These are phyloP conservation scores for Fusarium subtropicale DNA, from an alignment of 2,329 filamentous ascomycete genomes.

Conservation along the genomic window DNA sequence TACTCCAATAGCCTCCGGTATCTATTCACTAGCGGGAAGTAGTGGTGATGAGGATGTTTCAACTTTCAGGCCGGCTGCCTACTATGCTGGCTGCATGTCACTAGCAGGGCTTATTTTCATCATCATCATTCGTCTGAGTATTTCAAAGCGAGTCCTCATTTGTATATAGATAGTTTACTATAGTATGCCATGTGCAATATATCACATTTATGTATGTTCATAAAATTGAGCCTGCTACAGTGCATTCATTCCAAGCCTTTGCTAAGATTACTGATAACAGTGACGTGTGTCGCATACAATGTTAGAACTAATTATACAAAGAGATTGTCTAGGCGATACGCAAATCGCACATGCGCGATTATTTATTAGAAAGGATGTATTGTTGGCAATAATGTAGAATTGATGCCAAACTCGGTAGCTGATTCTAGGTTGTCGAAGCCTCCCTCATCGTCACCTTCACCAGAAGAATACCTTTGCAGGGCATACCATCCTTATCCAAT, in stretches of 20 bases:
- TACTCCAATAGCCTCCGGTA: constrained; percentile 41
- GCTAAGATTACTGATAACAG: no score
- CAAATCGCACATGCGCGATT: no score
- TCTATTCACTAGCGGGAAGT: constrained; percentile 29
- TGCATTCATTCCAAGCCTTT: no score
- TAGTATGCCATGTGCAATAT: no score
- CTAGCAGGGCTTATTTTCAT: constrained; percentile 31
- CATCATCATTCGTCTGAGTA: constrained; percentile 20
- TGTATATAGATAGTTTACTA: background rate
- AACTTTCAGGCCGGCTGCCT: constrained; percentile 32
- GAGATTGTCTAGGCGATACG: no score
- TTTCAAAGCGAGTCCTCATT: background rate
- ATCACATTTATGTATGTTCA: no score
- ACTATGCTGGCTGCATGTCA: constrained; percentile 36
- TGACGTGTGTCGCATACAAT: no score
- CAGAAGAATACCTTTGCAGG: constrained; percentile 5
- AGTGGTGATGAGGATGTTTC: background rate
- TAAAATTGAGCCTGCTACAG: no score
- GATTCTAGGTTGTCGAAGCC: fast-evolving
- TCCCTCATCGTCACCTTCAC: constrained; percentile 7
- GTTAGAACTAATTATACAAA: no score
- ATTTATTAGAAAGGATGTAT: background rate
- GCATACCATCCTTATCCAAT: constrained; percentile 2
- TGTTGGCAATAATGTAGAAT: fast-evolving
- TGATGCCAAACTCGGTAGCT: no score